These are phyloP conservation scores for Rhynchospora tenuis DNA, from an alignment of 176 grass and related monocot genomes.

Conservation along the genomic window DNA sequence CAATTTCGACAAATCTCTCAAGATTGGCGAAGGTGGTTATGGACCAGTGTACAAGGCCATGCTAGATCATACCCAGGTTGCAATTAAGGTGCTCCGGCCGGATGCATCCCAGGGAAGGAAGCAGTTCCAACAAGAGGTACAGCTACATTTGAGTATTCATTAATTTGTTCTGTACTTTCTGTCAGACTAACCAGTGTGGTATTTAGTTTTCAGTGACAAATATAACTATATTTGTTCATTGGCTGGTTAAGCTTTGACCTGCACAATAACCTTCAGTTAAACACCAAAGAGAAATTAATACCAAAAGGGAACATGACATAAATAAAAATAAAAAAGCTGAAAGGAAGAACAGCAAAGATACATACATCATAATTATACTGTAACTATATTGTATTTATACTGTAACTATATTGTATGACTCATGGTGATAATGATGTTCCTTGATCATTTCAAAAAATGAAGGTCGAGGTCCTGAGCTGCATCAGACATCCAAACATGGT, in stretches of 20 bases:
- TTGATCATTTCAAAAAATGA: background rate
- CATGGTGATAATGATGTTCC: background rate
- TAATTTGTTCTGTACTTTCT: background rate
- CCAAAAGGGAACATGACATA: background rate
- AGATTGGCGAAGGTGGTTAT: constrained; percentile 97
- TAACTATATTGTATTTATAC: background rate
- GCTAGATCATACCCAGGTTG: constrained; percentile 82
- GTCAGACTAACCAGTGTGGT: background rate
- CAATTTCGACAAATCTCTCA: constrained; percentile 55
- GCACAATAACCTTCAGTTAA: background rate
- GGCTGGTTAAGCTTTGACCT: background rate
- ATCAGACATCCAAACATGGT: constrained; percentile 96
- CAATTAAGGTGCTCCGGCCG: constrained; percentile 82
- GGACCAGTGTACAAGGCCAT: constrained; percentile 80
- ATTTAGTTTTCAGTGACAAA: background rate
- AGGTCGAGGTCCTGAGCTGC: constrained; percentile 80
- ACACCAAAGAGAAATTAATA: background rate
- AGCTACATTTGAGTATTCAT: background rate
- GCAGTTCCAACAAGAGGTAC: constrained; percentile 99
- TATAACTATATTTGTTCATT: background rate
- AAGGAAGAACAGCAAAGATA: background rate
- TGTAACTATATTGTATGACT: background rate
- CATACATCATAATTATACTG: background rate
- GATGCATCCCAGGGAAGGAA: constrained; percentile 83
- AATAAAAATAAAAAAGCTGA: background rate